Conservation (phyloP, 371 early-diverging fungal species). For the Circinella umbellata region DNA sequence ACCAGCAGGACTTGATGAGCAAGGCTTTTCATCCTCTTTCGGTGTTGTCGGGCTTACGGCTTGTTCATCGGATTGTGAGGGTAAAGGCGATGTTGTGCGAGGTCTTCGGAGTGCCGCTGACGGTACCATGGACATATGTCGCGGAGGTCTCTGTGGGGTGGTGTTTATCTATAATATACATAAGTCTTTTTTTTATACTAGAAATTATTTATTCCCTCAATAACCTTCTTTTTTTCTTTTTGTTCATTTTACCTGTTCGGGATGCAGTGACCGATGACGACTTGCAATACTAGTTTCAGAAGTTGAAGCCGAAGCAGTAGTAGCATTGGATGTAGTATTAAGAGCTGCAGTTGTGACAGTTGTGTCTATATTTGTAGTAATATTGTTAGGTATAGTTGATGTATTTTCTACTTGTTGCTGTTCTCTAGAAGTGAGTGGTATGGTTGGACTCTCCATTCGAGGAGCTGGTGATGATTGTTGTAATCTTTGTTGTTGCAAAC, state of each 20-base stretch:
- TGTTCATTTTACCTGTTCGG: conserved; percentile 2
- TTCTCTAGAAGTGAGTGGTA: background rate
- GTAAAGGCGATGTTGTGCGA: conserved; percentile 45
- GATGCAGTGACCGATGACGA: conserved; percentile 4
- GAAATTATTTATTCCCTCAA: background rate
- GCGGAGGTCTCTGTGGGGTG: conserved; percentile 32
- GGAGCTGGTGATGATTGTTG: background rate
- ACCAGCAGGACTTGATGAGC: conserved; percentile 4
- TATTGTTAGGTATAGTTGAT: conserved; percentile 1
- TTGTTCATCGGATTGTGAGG: background rate
- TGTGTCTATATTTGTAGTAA: background rate
- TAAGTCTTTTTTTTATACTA: too few relatives aligned
- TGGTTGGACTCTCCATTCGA: background rate
- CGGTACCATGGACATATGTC: conserved; percentile 51
- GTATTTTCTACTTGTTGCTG: background rate
- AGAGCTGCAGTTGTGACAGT: too few relatives aligned
- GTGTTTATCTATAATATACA: background rate
- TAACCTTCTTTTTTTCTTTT: background rate
- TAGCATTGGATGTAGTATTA: background rate
- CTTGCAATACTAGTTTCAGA: background rate
- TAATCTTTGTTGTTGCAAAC: background rate
- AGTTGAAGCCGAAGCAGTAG: background rate
- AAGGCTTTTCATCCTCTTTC: background rate
- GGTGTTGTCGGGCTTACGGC: background rate
- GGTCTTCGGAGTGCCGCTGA: conserved; percentile 54